A percentile compares a stretch with the other conserved stretches of the same genome.
phyloP scores from a whole-genome alignment of 176 grass and related monocot genomes.

The Cenchrus americanus region DNA sequence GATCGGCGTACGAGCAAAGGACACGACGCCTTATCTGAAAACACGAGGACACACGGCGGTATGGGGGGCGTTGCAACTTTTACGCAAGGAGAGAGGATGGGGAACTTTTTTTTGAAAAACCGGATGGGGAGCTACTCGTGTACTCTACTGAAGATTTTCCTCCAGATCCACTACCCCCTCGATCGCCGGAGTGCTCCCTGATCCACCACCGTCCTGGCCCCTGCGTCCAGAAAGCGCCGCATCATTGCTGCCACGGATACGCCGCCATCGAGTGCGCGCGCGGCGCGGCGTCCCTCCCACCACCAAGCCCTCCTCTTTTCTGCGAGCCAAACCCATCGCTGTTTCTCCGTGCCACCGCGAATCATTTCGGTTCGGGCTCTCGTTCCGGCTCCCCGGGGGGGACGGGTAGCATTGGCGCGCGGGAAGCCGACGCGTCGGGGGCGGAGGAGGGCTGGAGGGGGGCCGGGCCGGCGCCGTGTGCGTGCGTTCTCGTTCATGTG shows the following conservation, averaged over 20 bases:
- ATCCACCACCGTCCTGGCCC: neutral
- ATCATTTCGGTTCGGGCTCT: too few relatives aligned
- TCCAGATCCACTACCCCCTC: neutral
- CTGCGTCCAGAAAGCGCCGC: conserved; percentile 12
- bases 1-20: neutral
- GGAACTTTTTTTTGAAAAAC: too few relatives aligned
- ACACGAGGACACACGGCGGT: neutral
- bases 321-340: neutral
- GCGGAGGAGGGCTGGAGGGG: neutral
- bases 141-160: neutral
- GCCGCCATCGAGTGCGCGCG: neutral
- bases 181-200: conserved; percentile 8
- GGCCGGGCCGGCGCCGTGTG: neutral
- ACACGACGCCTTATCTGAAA: too few relatives aligned
- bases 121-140: too few relatives aligned
- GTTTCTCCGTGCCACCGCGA: neutral
- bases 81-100: neutral
- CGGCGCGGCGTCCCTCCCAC: too few relatives aligned
- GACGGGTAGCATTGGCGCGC: neutral
- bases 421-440: neutral
- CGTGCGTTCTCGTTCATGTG: neutral
- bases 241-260: conserved; percentile 41
- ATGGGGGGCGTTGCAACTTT: neutral
- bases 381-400: neutral
- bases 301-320: neutral